Conservation (phyloP, 495 filamentous ascomycete species). For the Penicillium ucsense region DNA sequence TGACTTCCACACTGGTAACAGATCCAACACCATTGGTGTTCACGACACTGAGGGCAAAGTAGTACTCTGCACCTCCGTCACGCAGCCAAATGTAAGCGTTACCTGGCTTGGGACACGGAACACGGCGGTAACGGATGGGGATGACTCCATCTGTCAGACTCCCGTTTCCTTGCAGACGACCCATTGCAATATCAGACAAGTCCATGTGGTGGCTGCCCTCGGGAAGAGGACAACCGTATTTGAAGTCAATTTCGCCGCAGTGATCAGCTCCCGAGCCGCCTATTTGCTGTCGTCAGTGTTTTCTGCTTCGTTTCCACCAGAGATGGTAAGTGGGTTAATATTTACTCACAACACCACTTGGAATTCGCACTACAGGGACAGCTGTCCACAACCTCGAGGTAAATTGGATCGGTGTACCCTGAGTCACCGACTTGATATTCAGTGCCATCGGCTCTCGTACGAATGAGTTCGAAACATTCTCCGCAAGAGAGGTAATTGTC, state of each 20-base stretch:
- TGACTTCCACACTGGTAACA: not conserved
- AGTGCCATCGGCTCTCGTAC: not conserved
- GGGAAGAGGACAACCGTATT: not conserved
- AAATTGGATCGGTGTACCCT: not conserved
- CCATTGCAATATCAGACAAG: conserved; percentile 1
- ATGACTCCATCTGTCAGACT: not conserved
- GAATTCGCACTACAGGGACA: not conserved
- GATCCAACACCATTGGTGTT: not conserved
- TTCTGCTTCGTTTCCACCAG: not conserved
- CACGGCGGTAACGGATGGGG: not conserved
- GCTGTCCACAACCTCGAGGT: not conserved
- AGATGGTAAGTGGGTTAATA: no score
- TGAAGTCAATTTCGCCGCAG: conserved; percentile 1
- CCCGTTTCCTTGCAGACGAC: not conserved
- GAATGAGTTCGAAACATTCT: not conserved
- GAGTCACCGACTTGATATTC: not conserved
- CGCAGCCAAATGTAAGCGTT: not conserved
- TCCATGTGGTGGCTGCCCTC: not conserved
- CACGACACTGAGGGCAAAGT: not conserved
- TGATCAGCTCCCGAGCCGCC: not conserved
- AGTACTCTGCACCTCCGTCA: not conserved
- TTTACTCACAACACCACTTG: not conserved
- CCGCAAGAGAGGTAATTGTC: not conserved
- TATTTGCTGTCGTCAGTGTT: not conserved
- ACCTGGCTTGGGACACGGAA: not conserved